phyloP scores from a whole-genome alignment of 2,329 filamentous ascomycete species.

The Tolypocladium amazonense region DNA sequence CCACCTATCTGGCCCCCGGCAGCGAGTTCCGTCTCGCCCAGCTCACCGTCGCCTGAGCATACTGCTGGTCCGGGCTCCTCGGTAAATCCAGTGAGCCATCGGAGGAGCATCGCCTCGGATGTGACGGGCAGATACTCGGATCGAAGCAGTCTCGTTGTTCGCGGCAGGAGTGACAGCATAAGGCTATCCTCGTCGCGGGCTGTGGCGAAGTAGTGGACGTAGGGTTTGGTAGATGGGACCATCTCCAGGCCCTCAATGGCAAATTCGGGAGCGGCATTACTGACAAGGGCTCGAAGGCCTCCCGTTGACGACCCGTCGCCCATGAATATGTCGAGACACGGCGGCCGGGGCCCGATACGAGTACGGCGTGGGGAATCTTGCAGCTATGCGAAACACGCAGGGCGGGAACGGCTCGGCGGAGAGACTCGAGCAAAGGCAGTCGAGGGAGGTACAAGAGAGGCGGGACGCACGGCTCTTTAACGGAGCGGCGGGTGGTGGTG shows the following conservation, averaged over 20 bases:
- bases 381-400: not conserved
- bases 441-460: not conserved
- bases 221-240: slow-evolving; percentile 24
- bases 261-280: slow-evolving; percentile 11
- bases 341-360: not conserved
- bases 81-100: slow-evolving; percentile 26
- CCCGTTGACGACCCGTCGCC: slow-evolving; percentile 11
- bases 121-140: slow-evolving; percentile 32
- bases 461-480: not conserved
- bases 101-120: slow-evolving; percentile 33
- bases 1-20: not conserved
- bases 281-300: slow-evolving; percentile 14
- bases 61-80: not conserved
- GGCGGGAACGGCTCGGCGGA: not conserved
- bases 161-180: slow-evolving; percentile 31
- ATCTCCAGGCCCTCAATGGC: slow-evolving; percentile 13
- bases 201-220: slow-evolving; percentile 31
- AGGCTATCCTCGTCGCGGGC: slow-evolving; percentile 30
- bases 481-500: not conserved
- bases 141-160: slow-evolving; percentile 32
- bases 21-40: not conserved
- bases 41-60: not conserved
- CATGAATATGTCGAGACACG: slow-evolving; percentile 7
- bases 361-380: not conserved
- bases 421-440: not conserved